Conservation (phyloP, 805 yeast genomes). For the Kuraishia capsulata region DNA sequence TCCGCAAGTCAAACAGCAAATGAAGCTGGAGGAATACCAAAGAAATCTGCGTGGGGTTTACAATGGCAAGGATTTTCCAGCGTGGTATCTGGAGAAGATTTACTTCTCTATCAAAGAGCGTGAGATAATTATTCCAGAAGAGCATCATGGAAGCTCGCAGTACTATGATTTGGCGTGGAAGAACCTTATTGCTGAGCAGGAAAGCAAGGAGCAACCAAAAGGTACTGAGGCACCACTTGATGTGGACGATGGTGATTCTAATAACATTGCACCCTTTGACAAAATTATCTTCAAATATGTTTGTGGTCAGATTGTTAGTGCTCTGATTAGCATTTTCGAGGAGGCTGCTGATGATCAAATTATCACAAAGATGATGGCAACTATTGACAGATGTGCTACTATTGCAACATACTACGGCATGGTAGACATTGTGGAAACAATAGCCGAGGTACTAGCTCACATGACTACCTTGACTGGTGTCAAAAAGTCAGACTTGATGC, state of each 20-base stretch:
- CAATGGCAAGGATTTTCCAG: slow-evolving; percentile 68
- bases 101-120: slow-evolving; percentile 72
- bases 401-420: slow-evolving; percentile 62
- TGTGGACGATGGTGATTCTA: slow-evolving; percentile 1
- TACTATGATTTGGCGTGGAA: slow-evolving; percentile 89
- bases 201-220: slow-evolving; percentile 10
- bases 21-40: slow-evolving; percentile 79
- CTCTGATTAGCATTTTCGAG: slow-evolving; percentile 70
- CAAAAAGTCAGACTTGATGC: slow-evolving; percentile 16
- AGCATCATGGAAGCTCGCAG: slow-evolving; percentile 85
- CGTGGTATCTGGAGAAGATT: slow-evolving; percentile 76
- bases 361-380: slow-evolving; percentile 77
- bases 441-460: slow-evolving; percentile 58
- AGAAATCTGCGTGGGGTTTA: slow-evolving; percentile 75
- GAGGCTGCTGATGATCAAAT: slow-evolving; percentile 89
- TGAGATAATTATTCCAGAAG: slow-evolving; percentile 97
- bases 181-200: slow-evolving; percentile 47
- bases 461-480: slow-evolving; percentile 55
- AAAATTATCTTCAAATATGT: slow-evolving; percentile 56
- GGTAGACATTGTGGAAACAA: slow-evolving; percentile 48
- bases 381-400: slow-evolving; percentile 76
- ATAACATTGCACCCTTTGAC: slow-evolving; percentile 48
- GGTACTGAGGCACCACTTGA: not conserved
- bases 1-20: slow-evolving; percentile 85
- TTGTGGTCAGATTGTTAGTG: slow-evolving; percentile 57